phyloP scores from a whole-genome alignment of 1,284 basidiomycete species.

The Ceratobasidium sp. region DNA sequence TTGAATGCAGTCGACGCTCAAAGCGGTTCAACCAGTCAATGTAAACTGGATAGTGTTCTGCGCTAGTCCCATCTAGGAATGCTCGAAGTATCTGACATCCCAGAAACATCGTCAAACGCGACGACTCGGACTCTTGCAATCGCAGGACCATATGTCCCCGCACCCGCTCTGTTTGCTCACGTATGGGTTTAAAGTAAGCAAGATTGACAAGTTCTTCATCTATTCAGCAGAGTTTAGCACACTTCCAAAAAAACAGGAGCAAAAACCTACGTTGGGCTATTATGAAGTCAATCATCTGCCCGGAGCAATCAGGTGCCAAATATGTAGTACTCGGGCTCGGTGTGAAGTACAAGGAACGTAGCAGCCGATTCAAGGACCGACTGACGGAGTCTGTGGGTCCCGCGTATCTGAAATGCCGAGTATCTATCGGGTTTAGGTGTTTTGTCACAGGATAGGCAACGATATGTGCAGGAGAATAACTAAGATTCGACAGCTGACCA shows the following conservation, averaged over 20 bases:
- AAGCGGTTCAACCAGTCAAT: not conserved
- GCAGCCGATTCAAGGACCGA: too few species aligned
- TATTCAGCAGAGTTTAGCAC: not conserved
- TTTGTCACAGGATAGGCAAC: too few species aligned
- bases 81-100: not conserved
- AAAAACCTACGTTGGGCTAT: not conserved
- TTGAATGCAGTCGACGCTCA: not conserved
- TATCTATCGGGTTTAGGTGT: not conserved
- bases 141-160: not conserved
- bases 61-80: not conserved
- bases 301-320: too few species aligned
- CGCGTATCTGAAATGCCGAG: too few species aligned
- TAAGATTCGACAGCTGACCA: too few species aligned
- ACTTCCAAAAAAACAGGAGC: not conserved
- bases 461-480: too few species aligned
- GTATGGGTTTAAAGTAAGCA: not conserved
- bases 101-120: not conserved
- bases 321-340: too few species aligned
- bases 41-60: not conserved
- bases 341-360: too few species aligned
- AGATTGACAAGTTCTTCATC: not conserved
- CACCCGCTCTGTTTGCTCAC: not conserved
- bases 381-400: too few species aligned
- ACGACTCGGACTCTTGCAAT: not conserved
- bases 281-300: not conserved